A percentile compares a stretch with the other conserved stretches of the same genome.
Conservation (phyloP, 1,139 yeast species). For the Yamadazyma sp. region DNA sequence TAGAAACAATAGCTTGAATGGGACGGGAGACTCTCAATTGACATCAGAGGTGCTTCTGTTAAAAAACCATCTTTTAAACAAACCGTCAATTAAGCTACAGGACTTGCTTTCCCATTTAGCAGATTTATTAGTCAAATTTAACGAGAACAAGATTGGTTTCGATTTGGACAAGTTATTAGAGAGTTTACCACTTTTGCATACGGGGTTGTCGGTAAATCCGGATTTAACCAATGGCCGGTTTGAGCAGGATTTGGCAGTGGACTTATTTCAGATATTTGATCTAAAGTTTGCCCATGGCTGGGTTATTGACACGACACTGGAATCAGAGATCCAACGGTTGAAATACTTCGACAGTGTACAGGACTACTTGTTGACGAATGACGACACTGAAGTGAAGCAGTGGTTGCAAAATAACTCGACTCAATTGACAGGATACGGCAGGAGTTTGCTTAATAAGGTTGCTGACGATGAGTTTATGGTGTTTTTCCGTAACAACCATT, state of each 20-base stretch:
- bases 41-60: slow-evolving; percentile 9
- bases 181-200: slow-evolving; percentile 62
- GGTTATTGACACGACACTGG: slow-evolving; percentile 25
- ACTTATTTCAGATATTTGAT: slow-evolving; percentile 40
- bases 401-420: slow-evolving; percentile 60
- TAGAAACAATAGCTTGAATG: slow-evolving; percentile 15
- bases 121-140: slow-evolving; percentile 35
- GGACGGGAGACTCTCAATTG: slow-evolving; percentile 5
- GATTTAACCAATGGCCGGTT: slow-evolving; percentile 62
- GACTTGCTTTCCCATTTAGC: slow-evolving; percentile 48
- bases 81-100: slow-evolving; percentile 20
- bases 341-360: slow-evolving; percentile 49
- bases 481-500: slow-evolving; percentile 84
- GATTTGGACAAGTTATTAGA: slow-evolving; percentile 41
- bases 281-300: slow-evolving; percentile 53
- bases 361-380: slow-evolving; percentile 30
- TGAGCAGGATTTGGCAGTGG: slow-evolving; percentile 35
- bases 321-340: slow-evolving; percentile 23
- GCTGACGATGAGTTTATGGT: slow-evolving; percentile 48
- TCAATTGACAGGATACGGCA: slow-evolving; percentile 70
- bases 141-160: slow-evolving; percentile 15
- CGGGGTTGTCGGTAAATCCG: slow-evolving; percentile 77
- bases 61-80: slow-evolving; percentile 6
- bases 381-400: slow-evolving; percentile 15
- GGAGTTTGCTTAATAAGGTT: slow-evolving; percentile 46